Conservation (phyloP, 163 green algal genomes). For the Coccomyxa subellipsoidea region DNA sequence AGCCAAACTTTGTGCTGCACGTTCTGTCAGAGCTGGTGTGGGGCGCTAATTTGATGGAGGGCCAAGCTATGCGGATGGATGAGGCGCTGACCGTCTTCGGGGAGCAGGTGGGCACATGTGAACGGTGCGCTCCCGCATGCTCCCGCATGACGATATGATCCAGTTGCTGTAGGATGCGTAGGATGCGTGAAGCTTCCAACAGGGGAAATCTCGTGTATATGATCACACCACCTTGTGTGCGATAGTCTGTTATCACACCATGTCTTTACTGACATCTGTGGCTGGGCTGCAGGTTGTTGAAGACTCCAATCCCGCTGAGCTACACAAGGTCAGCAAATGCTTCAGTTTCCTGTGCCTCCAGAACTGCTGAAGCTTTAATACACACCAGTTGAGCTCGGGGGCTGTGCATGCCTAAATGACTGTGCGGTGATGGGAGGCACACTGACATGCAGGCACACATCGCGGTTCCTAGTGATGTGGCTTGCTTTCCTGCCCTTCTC, state of each 20-base stretch:
- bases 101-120: slow-evolving; percentile 64
- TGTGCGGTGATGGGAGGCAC: too few species aligned
- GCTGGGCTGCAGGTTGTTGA: slow-evolving; percentile 43
- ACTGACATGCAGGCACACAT: slow-evolving; percentile 42
- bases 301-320: slow-evolving; percentile 56
- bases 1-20: slow-evolving; percentile 42
- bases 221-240: too few species aligned
- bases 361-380: too few species aligned
- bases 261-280: too few species aligned
- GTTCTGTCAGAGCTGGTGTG: slow-evolving; percentile 35
- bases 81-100: slow-evolving; percentile 74
- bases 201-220: too few species aligned
- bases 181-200: too few species aligned
- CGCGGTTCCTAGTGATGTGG: slow-evolving; percentile 52
- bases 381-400: too few species aligned
- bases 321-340: slow-evolving; percentile 43
- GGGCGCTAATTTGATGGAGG: slow-evolving; percentile 6
- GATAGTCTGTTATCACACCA: too few species aligned
- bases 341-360: background rate
- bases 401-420: too few species aligned
- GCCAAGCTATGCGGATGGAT: slow-evolving; percentile 48
- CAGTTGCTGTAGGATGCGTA: too few species aligned
- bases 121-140: slow-evolving; percentile 30
- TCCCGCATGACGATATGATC: too few species aligned
- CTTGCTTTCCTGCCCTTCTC: slow-evolving; percentile 59